These are phyloP conservation scores for Dalbergia oliveri DNA, from an alignment of 306 rosid genomes.

Conservation along the genomic window DNA sequence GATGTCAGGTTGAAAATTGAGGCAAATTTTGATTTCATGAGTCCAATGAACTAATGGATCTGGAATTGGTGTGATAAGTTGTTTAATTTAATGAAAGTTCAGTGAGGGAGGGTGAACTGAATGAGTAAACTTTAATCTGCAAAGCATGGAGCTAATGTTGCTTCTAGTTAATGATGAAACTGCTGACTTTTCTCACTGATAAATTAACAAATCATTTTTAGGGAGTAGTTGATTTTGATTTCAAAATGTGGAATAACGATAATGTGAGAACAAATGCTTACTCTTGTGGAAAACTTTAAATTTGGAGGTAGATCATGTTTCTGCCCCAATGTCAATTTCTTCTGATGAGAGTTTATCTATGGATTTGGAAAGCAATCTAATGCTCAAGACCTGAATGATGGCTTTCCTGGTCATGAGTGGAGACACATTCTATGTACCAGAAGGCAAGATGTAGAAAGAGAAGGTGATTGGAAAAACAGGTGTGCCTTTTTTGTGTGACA, in stretches of 20 bases:
- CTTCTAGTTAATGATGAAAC: not conserved
- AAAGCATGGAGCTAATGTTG: constrained; percentile 13
- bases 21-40: constrained; percentile 14
- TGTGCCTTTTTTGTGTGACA: not conserved
- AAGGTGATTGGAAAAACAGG: not conserved
- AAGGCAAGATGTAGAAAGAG: constrained; percentile 3
- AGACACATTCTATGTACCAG: not conserved
- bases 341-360: not conserved
- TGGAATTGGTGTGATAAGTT: not conserved
- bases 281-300: not conserved
- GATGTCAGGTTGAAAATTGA: constrained; percentile 19
- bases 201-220: not conserved
- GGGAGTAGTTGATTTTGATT: not conserved
- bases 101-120: not conserved
- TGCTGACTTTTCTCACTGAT: constrained; percentile 15
- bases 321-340: not conserved
- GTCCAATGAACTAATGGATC: not conserved
- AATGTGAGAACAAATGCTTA: constrained; percentile 18
- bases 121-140: constrained; percentile 11
- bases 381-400: constrained; percentile 3
- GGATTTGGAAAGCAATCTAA: constrained; percentile 8
- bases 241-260: constrained; percentile 8
- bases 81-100: constrained; percentile 24
- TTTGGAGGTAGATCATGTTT: constrained; percentile 26
- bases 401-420: not conserved